phyloP scores from a whole-genome alignment of 257 asterid genomes.

The Petunia axillaris region DNA sequence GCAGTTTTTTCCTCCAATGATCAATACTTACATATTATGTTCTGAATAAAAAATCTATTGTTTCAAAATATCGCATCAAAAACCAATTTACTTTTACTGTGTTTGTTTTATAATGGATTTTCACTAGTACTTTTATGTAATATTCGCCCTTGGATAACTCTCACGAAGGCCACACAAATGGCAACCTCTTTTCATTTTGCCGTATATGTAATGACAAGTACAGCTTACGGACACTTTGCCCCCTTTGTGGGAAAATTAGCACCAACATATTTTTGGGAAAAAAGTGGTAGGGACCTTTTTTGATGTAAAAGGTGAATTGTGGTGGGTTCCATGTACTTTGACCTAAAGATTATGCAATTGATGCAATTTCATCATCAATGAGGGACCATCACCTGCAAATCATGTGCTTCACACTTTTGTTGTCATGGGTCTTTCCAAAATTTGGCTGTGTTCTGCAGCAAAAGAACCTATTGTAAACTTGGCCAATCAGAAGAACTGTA shows the following conservation, averaged over 20 bases:
- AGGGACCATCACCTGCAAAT: constrained; percentile 18
- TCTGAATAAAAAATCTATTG: constrained; percentile 3
- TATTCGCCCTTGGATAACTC: not conserved
- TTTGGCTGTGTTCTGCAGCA: not conserved
- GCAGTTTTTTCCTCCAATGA: not conserved
- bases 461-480: not conserved
- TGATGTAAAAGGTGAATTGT: constrained; percentile 19
- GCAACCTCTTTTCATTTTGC: not conserved
- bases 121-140: not conserved
- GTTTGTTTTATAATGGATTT: not conserved
- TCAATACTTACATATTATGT: constrained; percentile 13
- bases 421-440: not conserved
- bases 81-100: not conserved
- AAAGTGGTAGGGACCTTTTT: constrained; percentile 21
- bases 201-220: constrained; percentile 10
- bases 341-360: constrained; percentile 19
- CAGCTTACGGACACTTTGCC: constrained; percentile 13
- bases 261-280: constrained; percentile 8
- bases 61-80: not conserved
- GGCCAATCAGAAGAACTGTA: not conserved
- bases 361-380: constrained; percentile 25
- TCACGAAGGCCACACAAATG: not conserved
- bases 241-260: constrained; percentile 20
- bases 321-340: constrained; percentile 18
- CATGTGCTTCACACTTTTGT: constrained; percentile 26